Conservation (phyloP, 257 asterid genomes). For the Ballota nigra region DNA sequence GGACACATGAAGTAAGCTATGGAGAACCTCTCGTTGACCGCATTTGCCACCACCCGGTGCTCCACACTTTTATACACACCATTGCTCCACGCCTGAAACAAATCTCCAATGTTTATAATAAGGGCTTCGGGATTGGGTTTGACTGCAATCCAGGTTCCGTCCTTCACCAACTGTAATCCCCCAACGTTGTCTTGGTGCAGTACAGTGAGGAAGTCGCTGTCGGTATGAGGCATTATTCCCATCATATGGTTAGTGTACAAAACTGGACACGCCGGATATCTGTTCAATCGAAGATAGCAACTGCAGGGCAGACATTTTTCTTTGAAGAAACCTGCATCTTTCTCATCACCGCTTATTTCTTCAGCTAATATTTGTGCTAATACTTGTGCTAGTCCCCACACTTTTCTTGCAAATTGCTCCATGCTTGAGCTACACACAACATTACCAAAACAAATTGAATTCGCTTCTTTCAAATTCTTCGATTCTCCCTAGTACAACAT, state of each 20-base stretch:
- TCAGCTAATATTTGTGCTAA: slow-evolving; percentile 61
- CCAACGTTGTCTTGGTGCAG: slow-evolving; percentile 80
- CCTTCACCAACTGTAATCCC: slow-evolving; percentile 73
- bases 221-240: slow-evolving; percentile 84
- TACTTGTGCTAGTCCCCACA: slow-evolving; percentile 49
- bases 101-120: slow-evolving; percentile 78
- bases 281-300: slow-evolving; percentile 75
- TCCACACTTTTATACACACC: slow-evolving; percentile 56
- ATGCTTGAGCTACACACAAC: slow-evolving; percentile 48
- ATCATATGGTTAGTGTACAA: slow-evolving; percentile 34
- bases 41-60: slow-evolving; percentile 62
- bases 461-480: too few relatives aligned
- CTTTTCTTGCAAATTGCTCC: slow-evolving; percentile 51
- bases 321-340: slow-evolving; percentile 36
- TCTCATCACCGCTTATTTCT: slow-evolving; percentile 39
- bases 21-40: slow-evolving; percentile 58
- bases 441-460: too few relatives aligned
- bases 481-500: too few relatives aligned
- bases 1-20: slow-evolving; percentile 72
- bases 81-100: slow-evolving; percentile 91
- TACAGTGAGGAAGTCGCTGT: slow-evolving; percentile 78
- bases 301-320: slow-evolving; percentile 52
- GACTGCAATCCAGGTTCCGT: slow-evolving; percentile 77
- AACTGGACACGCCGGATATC: slow-evolving; percentile 68
- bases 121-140: slow-evolving; percentile 73